Conservation (phyloP, 495 filamentous ascomycete species). For the Aspergillus bertholletiae region DNA sequence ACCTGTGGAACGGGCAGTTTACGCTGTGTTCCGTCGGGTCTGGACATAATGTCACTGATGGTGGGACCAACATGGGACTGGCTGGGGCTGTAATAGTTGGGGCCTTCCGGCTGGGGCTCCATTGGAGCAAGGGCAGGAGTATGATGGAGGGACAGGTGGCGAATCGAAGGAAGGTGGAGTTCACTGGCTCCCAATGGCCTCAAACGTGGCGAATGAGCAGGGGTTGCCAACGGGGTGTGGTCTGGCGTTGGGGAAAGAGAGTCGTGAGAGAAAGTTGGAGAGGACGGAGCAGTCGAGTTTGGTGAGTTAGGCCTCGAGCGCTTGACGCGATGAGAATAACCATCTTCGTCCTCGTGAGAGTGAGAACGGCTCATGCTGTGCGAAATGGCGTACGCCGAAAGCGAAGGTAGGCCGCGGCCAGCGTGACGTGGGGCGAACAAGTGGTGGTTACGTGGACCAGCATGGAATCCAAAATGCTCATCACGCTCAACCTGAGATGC, state of each 20-base stretch:
- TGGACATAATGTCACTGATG: constrained; percentile 89
- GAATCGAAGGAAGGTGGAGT: constrained; percentile 79
- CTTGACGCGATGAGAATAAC: constrained; percentile 72
- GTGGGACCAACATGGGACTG: constrained; percentile 60
- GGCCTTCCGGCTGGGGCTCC: constrained; percentile 67
- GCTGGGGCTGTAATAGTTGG: constrained; percentile 54
- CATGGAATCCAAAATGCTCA: constrained; percentile 47
- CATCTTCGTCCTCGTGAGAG: constrained; percentile 80
- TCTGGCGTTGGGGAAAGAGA: constrained; percentile 94
- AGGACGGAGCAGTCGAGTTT: constrained; percentile 91
- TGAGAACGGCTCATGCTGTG: constrained; percentile 87
- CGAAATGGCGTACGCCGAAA: constrained; percentile 76
- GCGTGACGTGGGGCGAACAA: constrained; percentile 54
- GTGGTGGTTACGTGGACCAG: constrained; percentile 40
- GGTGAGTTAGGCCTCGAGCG: constrained; percentile 89
- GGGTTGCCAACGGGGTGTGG: constrained; percentile 92
- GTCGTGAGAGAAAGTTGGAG: constrained; percentile 96
- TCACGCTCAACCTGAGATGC: constrained; percentile 86
- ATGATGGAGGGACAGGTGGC: constrained; percentile 80
- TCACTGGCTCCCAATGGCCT: constrained; percentile 69
- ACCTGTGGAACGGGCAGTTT: constrained; percentile 92
- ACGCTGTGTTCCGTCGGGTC: constrained; percentile 78
- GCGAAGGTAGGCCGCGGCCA: constrained; percentile 62
- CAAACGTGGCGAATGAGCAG: constrained; percentile 90
- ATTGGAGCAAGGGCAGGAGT: constrained; percentile 90